These are phyloP conservation scores for Aspergillus brasiliensis DNA, from an alignment of 2,329 filamentous ascomycete genomes.

Conservation along the genomic window DNA sequence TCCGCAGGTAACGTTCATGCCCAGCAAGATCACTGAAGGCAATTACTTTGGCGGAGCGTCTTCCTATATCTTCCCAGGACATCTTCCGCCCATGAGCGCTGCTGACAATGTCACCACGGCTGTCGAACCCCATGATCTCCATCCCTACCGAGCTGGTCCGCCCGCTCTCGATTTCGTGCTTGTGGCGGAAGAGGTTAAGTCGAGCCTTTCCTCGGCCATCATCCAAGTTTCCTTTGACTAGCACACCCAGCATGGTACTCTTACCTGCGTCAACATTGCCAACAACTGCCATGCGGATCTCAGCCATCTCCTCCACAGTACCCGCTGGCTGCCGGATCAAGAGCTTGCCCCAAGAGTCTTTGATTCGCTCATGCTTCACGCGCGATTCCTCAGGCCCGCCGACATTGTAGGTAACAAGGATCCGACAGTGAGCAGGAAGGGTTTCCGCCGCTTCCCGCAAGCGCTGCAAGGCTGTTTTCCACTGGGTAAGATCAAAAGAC, in stretches of 20 bases:
- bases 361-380: constrained; percentile 66
- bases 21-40: constrained; percentile 94
- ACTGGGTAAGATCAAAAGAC: constrained; percentile 72
- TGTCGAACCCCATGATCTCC: constrained; percentile 99
- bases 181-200: constrained; percentile 94
- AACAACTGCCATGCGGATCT: constrained; percentile 94
- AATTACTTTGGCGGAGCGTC: constrained; percentile 92
- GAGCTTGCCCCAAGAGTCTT: constrained; percentile 79
- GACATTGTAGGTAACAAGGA: constrained; percentile 89
- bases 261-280: constrained; percentile 98
- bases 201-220: constrained; percentile 92
- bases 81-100: constrained; percentile 83
- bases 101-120: constrained; percentile 76
- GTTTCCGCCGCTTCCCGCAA: constrained; percentile 66
- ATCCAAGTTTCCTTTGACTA: constrained; percentile 93
- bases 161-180: constrained; percentile 95
- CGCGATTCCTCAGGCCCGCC: constrained; percentile 74
- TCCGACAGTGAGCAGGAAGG: constrained; percentile 71
- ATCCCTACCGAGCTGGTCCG: constrained; percentile 95
- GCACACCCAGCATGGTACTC: constrained; percentile 90
- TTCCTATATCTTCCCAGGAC: constrained; percentile 97
- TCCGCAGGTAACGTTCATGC: constrained; percentile 91
- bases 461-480: constrained; percentile 69
- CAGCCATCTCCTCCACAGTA: constrained; percentile 83
- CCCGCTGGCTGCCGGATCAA: constrained; percentile 75